These are phyloP conservation scores for Pseudonectria buxi DNA, from an alignment of 2,329 filamentous ascomycete genomes.

Conservation along the genomic window DNA sequence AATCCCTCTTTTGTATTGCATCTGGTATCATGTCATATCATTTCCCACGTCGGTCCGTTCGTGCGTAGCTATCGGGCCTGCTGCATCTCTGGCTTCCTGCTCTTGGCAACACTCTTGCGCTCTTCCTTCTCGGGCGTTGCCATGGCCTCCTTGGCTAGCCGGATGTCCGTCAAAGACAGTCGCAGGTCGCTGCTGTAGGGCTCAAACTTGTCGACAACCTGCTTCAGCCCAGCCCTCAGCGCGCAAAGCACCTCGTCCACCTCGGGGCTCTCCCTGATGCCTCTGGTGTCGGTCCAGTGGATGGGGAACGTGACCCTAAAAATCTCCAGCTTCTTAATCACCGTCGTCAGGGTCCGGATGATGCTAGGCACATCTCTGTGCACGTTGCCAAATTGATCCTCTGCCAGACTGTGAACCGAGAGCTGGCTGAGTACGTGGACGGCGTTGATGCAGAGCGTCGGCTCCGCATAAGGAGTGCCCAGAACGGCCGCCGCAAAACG, in stretches of 20 bases:
- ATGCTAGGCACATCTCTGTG: conserved; percentile 71
- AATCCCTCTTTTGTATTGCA: conserved; percentile 9
- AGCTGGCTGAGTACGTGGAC: conserved; percentile 63
- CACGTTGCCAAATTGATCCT: conserved; percentile 84
- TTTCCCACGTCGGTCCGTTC: conserved; percentile 12
- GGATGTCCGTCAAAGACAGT: conserved; percentile 63
- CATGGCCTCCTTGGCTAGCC: conserved; percentile 64
- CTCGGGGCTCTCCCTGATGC: conserved; percentile 50
- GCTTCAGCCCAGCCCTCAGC: conserved; percentile 57
- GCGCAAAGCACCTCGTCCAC: conserved; percentile 63
- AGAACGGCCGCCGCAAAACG: conserved; percentile 62
- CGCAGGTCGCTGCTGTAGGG: conserved; percentile 66
- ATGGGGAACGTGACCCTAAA: conserved; percentile 54
- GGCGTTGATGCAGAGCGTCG: conserved; percentile 63
- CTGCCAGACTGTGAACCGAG: conserved; percentile 64
- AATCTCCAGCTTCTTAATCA: conserved; percentile 61
- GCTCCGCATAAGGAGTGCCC: conserved; percentile 65
- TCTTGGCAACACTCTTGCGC: conserved; percentile 9
- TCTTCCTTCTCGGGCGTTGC: conserved; percentile 18
- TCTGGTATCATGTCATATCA: conserved; percentile 24
- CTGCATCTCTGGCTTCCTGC: conserved; percentile 24
- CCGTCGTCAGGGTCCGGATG: conserved; percentile 63
- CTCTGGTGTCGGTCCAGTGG: conserved; percentile 74
- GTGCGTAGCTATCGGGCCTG: conserved; percentile 21
- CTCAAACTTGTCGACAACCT: conserved; percentile 65